Evolutionary conservation across 768 basidiomycete species (phyloP).

Genomic region (Calocybe indica): DNA sequence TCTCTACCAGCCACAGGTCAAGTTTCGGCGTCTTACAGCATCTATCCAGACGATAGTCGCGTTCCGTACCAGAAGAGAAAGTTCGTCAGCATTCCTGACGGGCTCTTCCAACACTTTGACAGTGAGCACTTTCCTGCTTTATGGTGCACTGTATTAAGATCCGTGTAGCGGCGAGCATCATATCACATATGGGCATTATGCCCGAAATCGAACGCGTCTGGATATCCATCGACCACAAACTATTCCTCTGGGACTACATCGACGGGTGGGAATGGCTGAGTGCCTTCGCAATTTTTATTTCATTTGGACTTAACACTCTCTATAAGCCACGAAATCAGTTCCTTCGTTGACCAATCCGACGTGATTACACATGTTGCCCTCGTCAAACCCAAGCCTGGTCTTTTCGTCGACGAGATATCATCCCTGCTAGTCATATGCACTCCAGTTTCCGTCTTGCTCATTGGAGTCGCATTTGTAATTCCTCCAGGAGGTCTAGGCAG

Average conservation of each 20-base stretch:
- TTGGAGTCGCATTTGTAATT: slow-evolving; percentile 64
- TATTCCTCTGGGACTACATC: slow-evolving; percentile 95
- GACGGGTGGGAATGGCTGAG: slow-evolving; percentile 60
- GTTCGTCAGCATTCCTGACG: slow-evolving; percentile 73
- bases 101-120: slow-evolving; percentile 72
- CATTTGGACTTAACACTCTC: not conserved
- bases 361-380: slow-evolving; percentile 86
- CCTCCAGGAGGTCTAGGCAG: slow-evolving; percentile 34
- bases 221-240: slow-evolving; percentile 91
- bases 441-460: slow-evolving; percentile 71
- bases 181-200: slow-evolving; percentile 85
- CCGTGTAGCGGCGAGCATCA: slow-evolving; percentile 53
- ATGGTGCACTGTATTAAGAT: not conserved
- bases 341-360: slow-evolving; percentile 88
- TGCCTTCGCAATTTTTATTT: slow-evolving; percentile 5
- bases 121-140: slow-evolving; percentile 36
- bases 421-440: slow-evolving; percentile 89
- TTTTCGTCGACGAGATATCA: slow-evolving; percentile 92
- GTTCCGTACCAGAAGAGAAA: slow-evolving; percentile 77
- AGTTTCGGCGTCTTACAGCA: slow-evolving; percentile 72
- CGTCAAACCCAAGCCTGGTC: slow-evolving; percentile 76
- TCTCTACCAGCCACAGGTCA: slow-evolving; percentile 47
- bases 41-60: slow-evolving; percentile 72
- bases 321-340: slow-evolving; percentile 78
- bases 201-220: slow-evolving; percentile 92